Evolutionary conservation across 176 grass and related monocot species (phyloP).

Genomic region (Carex pumila): DNA sequence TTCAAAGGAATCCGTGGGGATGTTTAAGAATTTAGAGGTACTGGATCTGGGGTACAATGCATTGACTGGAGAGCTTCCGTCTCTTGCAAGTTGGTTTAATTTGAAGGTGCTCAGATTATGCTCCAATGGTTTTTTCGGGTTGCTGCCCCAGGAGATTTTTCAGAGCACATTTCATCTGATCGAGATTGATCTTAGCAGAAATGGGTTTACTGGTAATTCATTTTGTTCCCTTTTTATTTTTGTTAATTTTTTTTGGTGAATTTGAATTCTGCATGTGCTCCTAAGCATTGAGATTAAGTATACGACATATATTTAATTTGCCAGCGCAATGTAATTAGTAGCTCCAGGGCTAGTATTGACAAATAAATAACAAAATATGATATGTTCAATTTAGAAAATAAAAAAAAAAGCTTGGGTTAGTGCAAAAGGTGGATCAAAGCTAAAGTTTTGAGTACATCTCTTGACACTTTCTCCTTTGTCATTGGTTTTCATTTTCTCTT

Average conservation of each 20-base stretch:
- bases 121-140: slow-evolving; percentile 52
- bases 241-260: background rate
- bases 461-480: background rate
- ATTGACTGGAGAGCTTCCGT: slow-evolving; percentile 53
- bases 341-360: background rate
- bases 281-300: background rate
- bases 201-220: slow-evolving; percentile 80
- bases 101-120: slow-evolving; percentile 54
- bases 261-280: background rate
- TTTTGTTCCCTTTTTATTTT: background rate
- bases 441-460: background rate
- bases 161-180: slow-evolving; percentile 59
- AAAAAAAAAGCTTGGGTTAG: background rate
- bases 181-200: slow-evolving; percentile 88
- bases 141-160: slow-evolving; percentile 54
- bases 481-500: background rate
- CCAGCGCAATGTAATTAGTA: background rate
- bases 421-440: background rate
- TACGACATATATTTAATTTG: background rate
- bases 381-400: background rate
- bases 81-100: slow-evolving; percentile 59
- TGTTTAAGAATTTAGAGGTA: slow-evolving; percentile 80
- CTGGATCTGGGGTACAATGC: slow-evolving; percentile 81
- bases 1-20: slow-evolving; percentile 36
- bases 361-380: background rate